These are phyloP conservation scores for Tremellales sp. DNA, from an alignment of 1,284 basidiomycete species.

Conservation along the genomic window DNA sequence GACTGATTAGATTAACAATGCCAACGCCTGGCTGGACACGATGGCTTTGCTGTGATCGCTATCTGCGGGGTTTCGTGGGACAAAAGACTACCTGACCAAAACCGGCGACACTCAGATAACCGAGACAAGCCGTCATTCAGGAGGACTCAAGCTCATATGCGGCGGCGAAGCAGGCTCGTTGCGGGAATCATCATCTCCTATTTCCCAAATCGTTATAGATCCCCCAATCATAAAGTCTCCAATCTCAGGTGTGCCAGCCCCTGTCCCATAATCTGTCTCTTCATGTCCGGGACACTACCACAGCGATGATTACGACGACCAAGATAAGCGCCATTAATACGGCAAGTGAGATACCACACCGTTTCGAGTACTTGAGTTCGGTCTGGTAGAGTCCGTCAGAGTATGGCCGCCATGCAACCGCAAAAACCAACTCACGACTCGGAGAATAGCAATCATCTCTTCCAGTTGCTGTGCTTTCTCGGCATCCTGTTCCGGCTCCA, in stretches of 20 bases:
- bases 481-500: slow-evolving; percentile 32
- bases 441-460: slow-evolving; percentile 41
- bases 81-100: too few relatives aligned
- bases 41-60: too few relatives aligned
- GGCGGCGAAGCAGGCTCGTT: too few relatives aligned
- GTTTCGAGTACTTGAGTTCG: slow-evolving; percentile 42
- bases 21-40: too few relatives aligned
- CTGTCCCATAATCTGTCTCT: neutral
- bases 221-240: neutral
- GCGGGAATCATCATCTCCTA: too few relatives aligned
- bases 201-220: too few relatives aligned
- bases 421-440: slow-evolving; percentile 24
- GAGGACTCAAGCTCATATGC: too few relatives aligned
- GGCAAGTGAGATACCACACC: slow-evolving; percentile 29
- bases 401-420: neutral
- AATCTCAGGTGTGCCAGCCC: neutral
- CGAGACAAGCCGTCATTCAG: too few relatives aligned
- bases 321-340: slow-evolving; percentile 17
- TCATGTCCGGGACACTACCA: slow-evolving; percentile 7
- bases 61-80: too few relatives aligned
- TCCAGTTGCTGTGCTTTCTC: slow-evolving; percentile 37
- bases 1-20: too few relatives aligned
- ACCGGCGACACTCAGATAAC: too few relatives aligned
- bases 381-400: slow-evolving; percentile 21
- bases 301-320: slow-evolving; percentile 16